phyloP scores from a whole-genome alignment of 345 rosid species.

The Draba incana region DNA sequence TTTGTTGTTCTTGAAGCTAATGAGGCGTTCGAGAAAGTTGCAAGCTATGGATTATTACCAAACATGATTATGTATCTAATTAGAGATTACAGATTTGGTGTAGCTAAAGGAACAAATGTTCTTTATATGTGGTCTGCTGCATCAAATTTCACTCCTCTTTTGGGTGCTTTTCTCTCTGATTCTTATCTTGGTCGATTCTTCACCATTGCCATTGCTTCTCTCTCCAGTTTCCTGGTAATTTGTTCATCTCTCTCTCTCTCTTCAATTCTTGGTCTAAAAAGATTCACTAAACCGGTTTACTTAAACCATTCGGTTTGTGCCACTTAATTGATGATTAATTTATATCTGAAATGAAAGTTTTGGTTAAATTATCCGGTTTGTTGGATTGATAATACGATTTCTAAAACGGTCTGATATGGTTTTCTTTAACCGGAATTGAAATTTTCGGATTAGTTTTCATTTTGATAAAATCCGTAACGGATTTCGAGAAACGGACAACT shows the following conservation, averaged over 20 bases:
- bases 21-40: constrained; percentile 82
- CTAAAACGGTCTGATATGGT: not conserved
- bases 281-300: constrained; percentile 20
- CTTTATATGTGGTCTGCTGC: constrained; percentile 75
- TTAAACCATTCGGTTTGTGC: constrained; percentile 14
- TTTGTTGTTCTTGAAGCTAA: constrained; percentile 49
- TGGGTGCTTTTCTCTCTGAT: constrained; percentile 80
- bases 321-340: not conserved
- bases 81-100: constrained; percentile 54
- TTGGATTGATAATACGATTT: not conserved
- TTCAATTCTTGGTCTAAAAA: not conserved
- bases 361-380: constrained; percentile 13
- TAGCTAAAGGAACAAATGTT: constrained; percentile 61
- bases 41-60: constrained; percentile 71
- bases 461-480: constrained; percentile 27
- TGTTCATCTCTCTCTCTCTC: not conserved
- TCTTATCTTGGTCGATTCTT: constrained; percentile 72
- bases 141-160: constrained; percentile 58
- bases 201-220: constrained; percentile 68
- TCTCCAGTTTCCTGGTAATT: constrained; percentile 63
- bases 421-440: constrained; percentile 1
- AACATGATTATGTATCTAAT: constrained; percentile 74
- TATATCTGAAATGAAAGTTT: not conserved
- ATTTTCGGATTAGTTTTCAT: constrained; percentile 4
- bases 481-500: constrained; percentile 8